Evolutionary conservation across 2,329 filamentous ascomycete species (phyloP), one percentile per base, ranked within the genome.

Genomic region (Alternaria sp.): DNA sequence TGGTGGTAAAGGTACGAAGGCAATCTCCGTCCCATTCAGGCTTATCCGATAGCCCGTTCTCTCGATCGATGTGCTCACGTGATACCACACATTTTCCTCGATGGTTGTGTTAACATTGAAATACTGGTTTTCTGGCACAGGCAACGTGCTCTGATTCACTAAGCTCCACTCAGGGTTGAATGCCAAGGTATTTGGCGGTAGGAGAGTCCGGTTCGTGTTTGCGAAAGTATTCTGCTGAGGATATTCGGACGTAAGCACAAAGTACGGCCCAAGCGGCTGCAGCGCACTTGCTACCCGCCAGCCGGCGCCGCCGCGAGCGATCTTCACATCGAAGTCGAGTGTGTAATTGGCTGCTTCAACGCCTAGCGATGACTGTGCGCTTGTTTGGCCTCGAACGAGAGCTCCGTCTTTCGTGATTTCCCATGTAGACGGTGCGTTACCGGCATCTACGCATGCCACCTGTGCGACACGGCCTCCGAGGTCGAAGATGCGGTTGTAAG

Each of bases 381-480:
- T 75, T 11, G 74, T 60, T 48, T 78, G 74, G 12, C 76, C 79
- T 3, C 75, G 70, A 4, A 81, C 67, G 2, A 78, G 63, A 2
- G 76, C 77, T 3, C 80, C 80, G 16, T 80, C 66, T 2, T 66
- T 49, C 0, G 65, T 79, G 77, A 16, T 69, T 74, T n/a, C 60
- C 67, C 66, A 68, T 3, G 62, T 68, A 2, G 79, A 71, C 5
- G 70, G 71, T 6, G 79, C 78, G 2, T 78, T 77, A 0, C 75
- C 76, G 14, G 73, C 72, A 41, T 80, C 77, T 16, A 82, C 61
- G 41, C 80, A 83, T 1, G 79, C 72, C 8, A 70, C 69, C 16
- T 74, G 25, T 27, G 25, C 25, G 25, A 27, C 25, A 27, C 25
- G 25, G 4, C 76, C 77, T n/a, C 80, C 80, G 3, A 83, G 73